phyloP scores from a whole-genome alignment of 805 yeast species.

The Ogataea angusta region DNA sequence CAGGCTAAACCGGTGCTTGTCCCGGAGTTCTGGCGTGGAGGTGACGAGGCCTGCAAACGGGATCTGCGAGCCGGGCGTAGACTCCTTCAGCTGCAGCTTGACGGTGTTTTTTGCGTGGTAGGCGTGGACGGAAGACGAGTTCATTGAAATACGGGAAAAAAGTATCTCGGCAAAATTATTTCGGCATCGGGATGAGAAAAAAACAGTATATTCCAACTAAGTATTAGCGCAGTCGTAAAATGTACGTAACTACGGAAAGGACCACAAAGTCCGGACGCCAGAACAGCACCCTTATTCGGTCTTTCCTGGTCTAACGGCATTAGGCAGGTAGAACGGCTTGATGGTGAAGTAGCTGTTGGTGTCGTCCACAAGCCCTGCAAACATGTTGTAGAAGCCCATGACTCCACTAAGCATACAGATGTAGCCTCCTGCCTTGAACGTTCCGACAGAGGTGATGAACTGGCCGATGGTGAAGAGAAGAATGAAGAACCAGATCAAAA shows the following conservation, averaged over 20 bases:
- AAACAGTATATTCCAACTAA: not conserved
- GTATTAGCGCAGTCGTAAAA: slow-evolving; percentile 8
- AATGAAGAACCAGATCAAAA: slow-evolving; percentile 44
- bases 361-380: slow-evolving; percentile 45
- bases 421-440: slow-evolving; percentile 46
- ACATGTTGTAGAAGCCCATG: slow-evolving; percentile 45
- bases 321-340: slow-evolving; percentile 49
- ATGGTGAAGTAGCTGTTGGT: slow-evolving; percentile 57
- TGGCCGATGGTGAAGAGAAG: slow-evolving; percentile 43
- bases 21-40: slow-evolving; percentile 39
- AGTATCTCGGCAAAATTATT: not conserved
- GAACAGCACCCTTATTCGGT: not conserved
- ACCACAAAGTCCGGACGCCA: not conserved
- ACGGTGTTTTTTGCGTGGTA: not conserved
- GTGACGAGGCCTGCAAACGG: slow-evolving; percentile 36
- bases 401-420: slow-evolving; percentile 42
- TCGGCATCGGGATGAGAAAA: not conserved
- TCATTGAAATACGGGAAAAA: not conserved
- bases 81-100: not conserved
- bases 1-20: slow-evolving; percentile 38
- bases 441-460: slow-evolving; percentile 34
- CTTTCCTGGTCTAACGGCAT: slow-evolving; percentile 26
- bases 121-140: not conserved
- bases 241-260: not conserved
- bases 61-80: slow-evolving; percentile 10